Percentiles rank a stretch among this genome's conserved stretches.
phyloP scores from a whole-genome alignment of 441 rosid genomes.

The Flueggea neowawraea region DNA sequence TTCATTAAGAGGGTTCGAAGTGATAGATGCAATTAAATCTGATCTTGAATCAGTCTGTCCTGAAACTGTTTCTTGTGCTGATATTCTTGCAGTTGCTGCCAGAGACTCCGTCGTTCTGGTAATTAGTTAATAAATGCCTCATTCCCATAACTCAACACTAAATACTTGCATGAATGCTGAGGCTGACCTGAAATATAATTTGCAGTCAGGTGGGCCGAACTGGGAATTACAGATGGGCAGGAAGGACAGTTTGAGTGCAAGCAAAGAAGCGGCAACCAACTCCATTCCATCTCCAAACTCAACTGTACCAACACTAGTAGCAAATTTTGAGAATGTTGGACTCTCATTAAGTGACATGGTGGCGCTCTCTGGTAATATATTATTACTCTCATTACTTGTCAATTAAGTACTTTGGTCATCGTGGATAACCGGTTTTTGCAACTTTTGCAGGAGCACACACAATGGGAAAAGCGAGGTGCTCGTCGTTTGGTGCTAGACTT shows the following conservation, averaged over 20 bases:
- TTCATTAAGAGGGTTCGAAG: conserved; percentile 85
- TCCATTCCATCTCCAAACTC: conserved; percentile 77
- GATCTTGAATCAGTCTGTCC: conserved; percentile 69
- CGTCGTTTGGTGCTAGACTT: conserved; percentile 53
- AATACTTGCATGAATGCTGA: background rate
- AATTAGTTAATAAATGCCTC: conserved; percentile 4
- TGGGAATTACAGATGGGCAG: conserved; percentile 88
- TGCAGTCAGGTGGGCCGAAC: conserved; percentile 81
- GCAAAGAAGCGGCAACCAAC: conserved; percentile 57
- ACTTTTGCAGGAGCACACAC: conserved; percentile 63
- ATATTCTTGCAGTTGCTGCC: conserved; percentile 71
- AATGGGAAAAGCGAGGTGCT: conserved; percentile 77
- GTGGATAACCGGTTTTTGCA: background rate
- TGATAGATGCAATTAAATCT: conserved; percentile 62
- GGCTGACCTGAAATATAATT: background rate
- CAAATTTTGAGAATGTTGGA: conserved; percentile 71
- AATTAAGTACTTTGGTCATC: background rate
- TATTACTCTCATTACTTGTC: background rate
- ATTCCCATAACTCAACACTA: background rate
- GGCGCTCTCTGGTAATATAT: conserved; percentile 59
- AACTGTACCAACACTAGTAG: conserved; percentile 44
- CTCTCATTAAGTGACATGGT: conserved; percentile 67
- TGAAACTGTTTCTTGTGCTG: conserved; percentile 75
- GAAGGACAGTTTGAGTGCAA: conserved; percentile 62
- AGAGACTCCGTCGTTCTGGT: conserved; percentile 74